Evolutionary conservation across 148 eudicot genomes (phyloP).

Genomic region (Rhododendron williamsianum): DNA sequence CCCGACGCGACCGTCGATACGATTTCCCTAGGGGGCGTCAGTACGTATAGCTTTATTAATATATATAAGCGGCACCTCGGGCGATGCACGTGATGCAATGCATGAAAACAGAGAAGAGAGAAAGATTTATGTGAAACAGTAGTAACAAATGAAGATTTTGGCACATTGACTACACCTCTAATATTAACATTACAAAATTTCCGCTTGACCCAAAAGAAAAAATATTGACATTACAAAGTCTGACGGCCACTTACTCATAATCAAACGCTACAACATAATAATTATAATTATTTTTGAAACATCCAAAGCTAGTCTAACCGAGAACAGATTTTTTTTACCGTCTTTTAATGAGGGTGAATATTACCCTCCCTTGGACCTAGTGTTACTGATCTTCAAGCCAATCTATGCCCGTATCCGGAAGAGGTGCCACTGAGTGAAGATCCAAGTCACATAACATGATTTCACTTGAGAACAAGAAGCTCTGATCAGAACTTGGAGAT

Average conservation of each 20-base stretch:
- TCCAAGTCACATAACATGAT: not conserved
- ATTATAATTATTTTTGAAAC: not conserved
- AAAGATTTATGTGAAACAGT: not conserved
- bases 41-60: too few species aligned
- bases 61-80: not conserved
- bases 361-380: too few species aligned
- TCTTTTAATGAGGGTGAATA: too few species aligned
- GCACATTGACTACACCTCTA: not conserved
- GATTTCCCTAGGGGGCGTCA: too few species aligned
- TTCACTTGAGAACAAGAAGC: not conserved
- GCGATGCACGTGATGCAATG: not conserved
- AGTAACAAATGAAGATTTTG: not conserved
- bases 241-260: not conserved
- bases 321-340: too few species aligned
- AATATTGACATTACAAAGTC: not conserved
- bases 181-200: too few species aligned
- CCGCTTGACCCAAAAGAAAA: too few species aligned
- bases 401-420: not conserved
- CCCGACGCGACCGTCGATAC: too few species aligned
- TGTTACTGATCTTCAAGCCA: conserved; percentile 1
- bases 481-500: not conserved
- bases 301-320: not conserved
- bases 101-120: not conserved
- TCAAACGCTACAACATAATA: not conserved
- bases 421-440: not conserved